Conservation (phyloP, 805 yeast species). For the Wickerhamiella qilinensis region DNA sequence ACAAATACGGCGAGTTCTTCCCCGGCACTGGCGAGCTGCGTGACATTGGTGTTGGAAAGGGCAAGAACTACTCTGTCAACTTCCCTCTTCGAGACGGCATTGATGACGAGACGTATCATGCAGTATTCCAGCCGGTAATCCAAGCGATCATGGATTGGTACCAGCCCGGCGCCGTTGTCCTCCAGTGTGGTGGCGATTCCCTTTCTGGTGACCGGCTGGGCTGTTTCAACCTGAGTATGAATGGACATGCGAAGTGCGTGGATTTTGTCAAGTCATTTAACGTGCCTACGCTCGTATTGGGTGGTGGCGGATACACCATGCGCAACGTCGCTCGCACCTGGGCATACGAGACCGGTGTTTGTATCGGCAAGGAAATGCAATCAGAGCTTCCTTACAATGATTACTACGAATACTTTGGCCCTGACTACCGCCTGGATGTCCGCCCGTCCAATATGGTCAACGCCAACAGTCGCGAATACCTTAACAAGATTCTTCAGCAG, state of each 20-base stretch:
- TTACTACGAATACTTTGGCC: slow-evolving; percentile 93
- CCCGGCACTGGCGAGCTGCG: slow-evolving; percentile 94
- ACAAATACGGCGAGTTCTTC: slow-evolving; percentile 90
- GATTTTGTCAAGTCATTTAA: slow-evolving; percentile 78
- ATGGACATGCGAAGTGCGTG: slow-evolving; percentile 93
- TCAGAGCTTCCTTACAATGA: slow-evolving; percentile 80
- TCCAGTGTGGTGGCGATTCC: slow-evolving; percentile 97
- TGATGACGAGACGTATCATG: slow-evolving; percentile 83
- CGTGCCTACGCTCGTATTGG: slow-evolving; percentile 76
- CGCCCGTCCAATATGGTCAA: slow-evolving; percentile 93
- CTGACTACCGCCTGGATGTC: slow-evolving; percentile 83
- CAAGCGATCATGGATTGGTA: slow-evolving; percentile 81
- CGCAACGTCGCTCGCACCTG: slow-evolving; percentile 87
- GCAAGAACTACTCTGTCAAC: slow-evolving; percentile 74
- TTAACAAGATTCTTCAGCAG: slow-evolving; percentile 66
- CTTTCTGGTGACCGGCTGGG: slow-evolving; percentile 87
- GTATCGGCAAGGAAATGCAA: slow-evolving; percentile 39
- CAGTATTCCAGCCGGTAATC: slow-evolving; percentile 44
- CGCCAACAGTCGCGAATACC: slow-evolving; percentile 84
- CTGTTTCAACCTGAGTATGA: slow-evolving; percentile 79
- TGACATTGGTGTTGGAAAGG: slow-evolving; percentile 78
- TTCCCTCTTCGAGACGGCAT: slow-evolving; percentile 92
- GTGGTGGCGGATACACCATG: slow-evolving; percentile 98
- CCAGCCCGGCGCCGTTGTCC: slow-evolving; percentile 85
- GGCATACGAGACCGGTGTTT: slow-evolving; percentile 83